A percentile compares a stretch with the other conserved stretches of the same genome.
Conservation (phyloP, 2,329 filamentous ascomycete genomes). For the Pseudogymnoascus sp. region DNA sequence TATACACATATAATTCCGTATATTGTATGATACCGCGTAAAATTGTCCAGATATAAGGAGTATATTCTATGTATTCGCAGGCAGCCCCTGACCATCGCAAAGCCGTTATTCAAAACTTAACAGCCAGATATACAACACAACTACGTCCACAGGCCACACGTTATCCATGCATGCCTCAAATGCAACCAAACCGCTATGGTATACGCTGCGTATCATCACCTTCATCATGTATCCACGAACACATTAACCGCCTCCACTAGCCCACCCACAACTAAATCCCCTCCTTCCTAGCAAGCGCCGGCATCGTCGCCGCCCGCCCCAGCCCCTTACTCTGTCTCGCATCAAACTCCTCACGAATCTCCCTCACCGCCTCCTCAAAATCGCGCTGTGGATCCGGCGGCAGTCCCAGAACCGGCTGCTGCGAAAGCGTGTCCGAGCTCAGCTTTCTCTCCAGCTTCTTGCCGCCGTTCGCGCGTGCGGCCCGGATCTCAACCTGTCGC, state of each 20-base stretch:
- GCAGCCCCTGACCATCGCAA: not conserved
- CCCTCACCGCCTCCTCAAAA: constrained; percentile 52
- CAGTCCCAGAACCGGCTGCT: constrained; percentile 65
- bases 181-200: not conserved
- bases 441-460: constrained; percentile 37
- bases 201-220: not conserved
- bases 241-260: not conserved
- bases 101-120: not conserved
- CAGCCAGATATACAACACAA: not conserved
- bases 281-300: constrained; percentile 11
- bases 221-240: not conserved
- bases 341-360: constrained; percentile 43
- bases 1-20: not conserved
- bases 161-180: not conserved
- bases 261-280: not conserved
- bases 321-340: constrained; percentile 19
- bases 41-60: not conserved
- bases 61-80: not conserved
- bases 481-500: constrained; percentile 50
- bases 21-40: not conserved
- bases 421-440: constrained; percentile 45
- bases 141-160: not conserved
- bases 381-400: constrained; percentile 68
- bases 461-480: constrained; percentile 29
- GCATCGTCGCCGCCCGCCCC: constrained; percentile 12